A percentile compares a stretch with the other conserved stretches of the same genome.
Conservation (phyloP, 257 asterid species). For the Agastache rugosa region DNA sequence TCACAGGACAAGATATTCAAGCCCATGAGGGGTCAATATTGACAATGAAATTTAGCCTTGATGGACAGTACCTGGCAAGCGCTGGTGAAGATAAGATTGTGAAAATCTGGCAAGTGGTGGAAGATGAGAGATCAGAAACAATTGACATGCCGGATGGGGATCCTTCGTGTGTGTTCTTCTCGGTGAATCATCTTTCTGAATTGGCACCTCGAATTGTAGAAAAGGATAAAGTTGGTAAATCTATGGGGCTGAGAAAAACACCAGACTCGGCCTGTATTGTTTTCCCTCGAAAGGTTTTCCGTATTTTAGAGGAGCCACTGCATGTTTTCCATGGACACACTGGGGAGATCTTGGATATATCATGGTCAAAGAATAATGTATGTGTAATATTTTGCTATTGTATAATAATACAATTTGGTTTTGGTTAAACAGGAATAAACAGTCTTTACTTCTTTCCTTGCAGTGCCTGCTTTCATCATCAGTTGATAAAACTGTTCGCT, state of each 20-base stretch:
- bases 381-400: constrained; percentile 32
- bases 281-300: constrained; percentile 78
- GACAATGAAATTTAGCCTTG: constrained; percentile 85
- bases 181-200: constrained; percentile 73
- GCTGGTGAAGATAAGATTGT: constrained; percentile 87
- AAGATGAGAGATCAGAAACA: constrained; percentile 70
- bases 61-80: constrained; percentile 81
- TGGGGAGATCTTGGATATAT: constrained; percentile 77
- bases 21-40: constrained; percentile 86
- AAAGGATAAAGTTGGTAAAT: constrained; percentile 55
- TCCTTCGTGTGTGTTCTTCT: constrained; percentile 83
- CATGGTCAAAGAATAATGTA: constrained; percentile 87
- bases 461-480: constrained; percentile 89
- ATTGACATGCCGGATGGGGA: constrained; percentile 67
- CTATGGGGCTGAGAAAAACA: constrained; percentile 53
- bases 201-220: constrained; percentile 60
- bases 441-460: constrained; percentile 32
- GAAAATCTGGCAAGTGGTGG: constrained; percentile 86
- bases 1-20: constrained; percentile 73
- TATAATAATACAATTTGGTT: not conserved
- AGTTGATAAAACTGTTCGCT: constrained; percentile 87
- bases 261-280: constrained; percentile 81
- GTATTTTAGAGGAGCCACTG: constrained; percentile 75
- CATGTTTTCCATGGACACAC: constrained; percentile 77
- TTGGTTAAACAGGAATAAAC: constrained; percentile 8